Conservation (phyloP, 495 filamentous ascomycete genomes). For the Neurospora sp. region DNA sequence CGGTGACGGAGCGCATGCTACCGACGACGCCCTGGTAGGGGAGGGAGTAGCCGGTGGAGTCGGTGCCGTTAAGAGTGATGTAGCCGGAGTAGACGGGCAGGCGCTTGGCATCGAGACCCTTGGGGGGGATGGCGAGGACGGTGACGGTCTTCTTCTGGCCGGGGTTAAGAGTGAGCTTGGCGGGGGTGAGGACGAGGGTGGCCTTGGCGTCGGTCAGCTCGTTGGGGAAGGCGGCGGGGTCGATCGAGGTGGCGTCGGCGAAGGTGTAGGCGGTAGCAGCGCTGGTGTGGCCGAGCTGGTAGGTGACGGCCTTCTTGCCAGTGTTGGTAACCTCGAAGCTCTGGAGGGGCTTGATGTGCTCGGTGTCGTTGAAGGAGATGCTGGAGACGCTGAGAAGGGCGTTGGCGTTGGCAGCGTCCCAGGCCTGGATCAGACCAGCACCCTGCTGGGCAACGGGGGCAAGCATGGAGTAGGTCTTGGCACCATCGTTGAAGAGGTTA, state of each 20-base stretch:
- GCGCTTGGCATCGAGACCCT: conserved; percentile 26
- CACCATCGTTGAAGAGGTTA: conserved; percentile 39
- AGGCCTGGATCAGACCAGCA: conserved; percentile 45
- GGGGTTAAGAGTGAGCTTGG: conserved; percentile 25
- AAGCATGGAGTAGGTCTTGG: conserved; percentile 25
- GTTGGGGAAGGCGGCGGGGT: conserved; percentile 29
- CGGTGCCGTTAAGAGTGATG: conserved; percentile 39
- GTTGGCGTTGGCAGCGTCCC: conserved; percentile 43
- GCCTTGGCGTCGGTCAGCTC: conserved; percentile 28
- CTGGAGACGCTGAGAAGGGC: conserved; percentile 43
- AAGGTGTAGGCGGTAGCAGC: conserved; percentile 39
- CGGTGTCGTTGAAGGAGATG: conserved; percentile 50
- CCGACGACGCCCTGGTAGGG: conserved; percentile 43
- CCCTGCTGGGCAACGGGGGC: conserved; percentile 50
- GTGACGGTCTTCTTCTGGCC: conserved; percentile 29
- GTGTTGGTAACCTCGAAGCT: conserved; percentile 45
- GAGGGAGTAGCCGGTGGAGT: conserved; percentile 36
- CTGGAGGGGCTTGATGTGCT: conserved; percentile 35
- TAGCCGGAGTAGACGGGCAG: conserved; percentile 45
- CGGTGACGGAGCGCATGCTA: conserved; percentile 28
- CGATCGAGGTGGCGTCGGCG: conserved; percentile 12
- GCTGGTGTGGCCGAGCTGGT: conserved; percentile 32
- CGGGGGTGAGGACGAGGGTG: conserved; percentile 19
- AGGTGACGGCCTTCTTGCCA: conserved; percentile 34
- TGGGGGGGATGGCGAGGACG: conserved; percentile 33